These are phyloP conservation scores for Xylaria sp. DNA, from an alignment of 2,329 filamentous ascomycete species.

Conservation along the genomic window DNA sequence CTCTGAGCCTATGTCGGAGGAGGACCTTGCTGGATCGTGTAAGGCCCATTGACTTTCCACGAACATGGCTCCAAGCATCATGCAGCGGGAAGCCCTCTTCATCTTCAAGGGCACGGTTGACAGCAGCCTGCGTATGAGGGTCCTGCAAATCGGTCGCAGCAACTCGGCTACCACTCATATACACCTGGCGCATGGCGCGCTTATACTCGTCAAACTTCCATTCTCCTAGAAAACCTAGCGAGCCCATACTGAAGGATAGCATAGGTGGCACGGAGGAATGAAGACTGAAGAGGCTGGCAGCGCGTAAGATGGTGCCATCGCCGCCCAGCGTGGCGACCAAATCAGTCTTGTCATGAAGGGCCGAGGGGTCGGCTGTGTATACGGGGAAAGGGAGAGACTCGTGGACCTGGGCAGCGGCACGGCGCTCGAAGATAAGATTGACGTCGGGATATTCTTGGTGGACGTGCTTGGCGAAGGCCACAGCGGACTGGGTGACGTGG, in stretches of 20 bases:
- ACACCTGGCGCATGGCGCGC: constrained; percentile 89
- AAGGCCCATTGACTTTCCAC: constrained; percentile 83
- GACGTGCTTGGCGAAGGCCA: constrained; percentile 75
- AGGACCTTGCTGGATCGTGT: constrained; percentile 82
- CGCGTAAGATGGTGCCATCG: constrained; percentile 89
- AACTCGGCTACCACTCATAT: constrained; percentile 76
- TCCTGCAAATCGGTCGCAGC: constrained; percentile 57
- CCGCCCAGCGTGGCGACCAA: constrained; percentile 90
- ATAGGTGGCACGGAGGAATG: constrained; percentile 86
- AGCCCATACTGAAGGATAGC: constrained; percentile 96
- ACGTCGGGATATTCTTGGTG: constrained; percentile 81
- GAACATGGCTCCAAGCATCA: constrained; percentile 75
- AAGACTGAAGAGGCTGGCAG: constrained; percentile 86
- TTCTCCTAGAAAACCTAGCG: constrained; percentile 92
- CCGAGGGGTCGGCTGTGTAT: constrained; percentile 65
- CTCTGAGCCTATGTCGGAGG: constrained; percentile 85
- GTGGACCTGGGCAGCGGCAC: constrained; percentile 78
- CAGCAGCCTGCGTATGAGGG: constrained; percentile 55
- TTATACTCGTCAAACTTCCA: constrained; percentile 97
- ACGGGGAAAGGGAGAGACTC: constrained; percentile 77
- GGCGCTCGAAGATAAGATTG: constrained; percentile 84
- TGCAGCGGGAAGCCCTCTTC: constrained; percentile 41
- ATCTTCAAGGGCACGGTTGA: constrained; percentile 45
- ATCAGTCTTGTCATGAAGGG: constrained; percentile 83
- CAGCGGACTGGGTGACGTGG: constrained; percentile 62